phyloP scores from a whole-genome alignment of 768 basidiomycete species.

The Lactifluus volemus region DNA sequence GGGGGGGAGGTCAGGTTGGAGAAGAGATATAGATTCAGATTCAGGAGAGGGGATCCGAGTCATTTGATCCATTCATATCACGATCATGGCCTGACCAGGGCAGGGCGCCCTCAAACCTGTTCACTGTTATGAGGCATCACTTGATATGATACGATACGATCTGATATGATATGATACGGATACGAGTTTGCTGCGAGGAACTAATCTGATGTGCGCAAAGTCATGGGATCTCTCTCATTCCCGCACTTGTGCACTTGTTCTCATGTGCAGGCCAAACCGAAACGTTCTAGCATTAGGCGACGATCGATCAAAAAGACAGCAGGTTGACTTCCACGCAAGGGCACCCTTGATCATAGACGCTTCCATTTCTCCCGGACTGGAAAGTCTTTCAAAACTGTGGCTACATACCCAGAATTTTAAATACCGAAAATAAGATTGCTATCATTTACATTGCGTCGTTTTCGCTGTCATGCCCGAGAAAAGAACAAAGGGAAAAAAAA shows the following conservation, averaged over 20 bases:
- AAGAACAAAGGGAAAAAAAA: not conserved
- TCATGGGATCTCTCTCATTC: not conserved
- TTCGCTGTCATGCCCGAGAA: not conserved
- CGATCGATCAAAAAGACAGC: conserved; percentile 9
- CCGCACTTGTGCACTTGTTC: too few relatives aligned
- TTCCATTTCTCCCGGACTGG: not conserved
- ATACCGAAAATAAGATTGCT: conserved; percentile 5
- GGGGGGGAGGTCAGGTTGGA: too few relatives aligned
- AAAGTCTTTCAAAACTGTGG: not conserved
- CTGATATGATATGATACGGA: not conserved
- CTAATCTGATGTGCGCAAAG: not conserved
- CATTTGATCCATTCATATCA: too few relatives aligned
- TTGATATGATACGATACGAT: not conserved
- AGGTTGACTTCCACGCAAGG: not conserved
- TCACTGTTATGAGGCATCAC: too few relatives aligned
- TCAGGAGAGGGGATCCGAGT: too few relatives aligned
- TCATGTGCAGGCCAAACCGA: not conserved
- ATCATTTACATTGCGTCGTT: conserved; percentile 12
- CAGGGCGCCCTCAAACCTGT: not conserved
- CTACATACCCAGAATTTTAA: not conserved
- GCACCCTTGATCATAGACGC: not conserved
- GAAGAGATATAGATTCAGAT: too few relatives aligned
- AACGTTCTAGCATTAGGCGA: too few relatives aligned
- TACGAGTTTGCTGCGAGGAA: not conserved
- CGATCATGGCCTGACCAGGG: too few relatives aligned